phyloP scores from a whole-genome alignment of 2,329 filamentous ascomycete species.

The Microascus cirrosus region DNA sequence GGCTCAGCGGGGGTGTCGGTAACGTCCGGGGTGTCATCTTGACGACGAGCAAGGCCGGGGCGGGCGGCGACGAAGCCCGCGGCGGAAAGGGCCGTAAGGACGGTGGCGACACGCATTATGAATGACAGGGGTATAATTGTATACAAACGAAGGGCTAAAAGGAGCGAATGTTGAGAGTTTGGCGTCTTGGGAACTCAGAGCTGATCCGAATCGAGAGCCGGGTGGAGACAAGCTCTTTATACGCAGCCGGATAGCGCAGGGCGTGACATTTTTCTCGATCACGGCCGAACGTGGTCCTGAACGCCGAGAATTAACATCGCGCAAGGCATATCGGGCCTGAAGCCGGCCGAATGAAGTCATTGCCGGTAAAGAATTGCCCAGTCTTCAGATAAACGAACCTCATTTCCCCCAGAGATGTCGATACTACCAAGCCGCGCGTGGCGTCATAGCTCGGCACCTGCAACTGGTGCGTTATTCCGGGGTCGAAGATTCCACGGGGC shows the following conservation, averaged over 20 bases:
- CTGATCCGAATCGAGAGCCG: neutral
- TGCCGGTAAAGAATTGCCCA: neutral
- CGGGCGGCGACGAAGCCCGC: conserved; percentile 7
- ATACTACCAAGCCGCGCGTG: neutral
- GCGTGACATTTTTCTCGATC: neutral
- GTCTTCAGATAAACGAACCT: conserved; percentile 1
- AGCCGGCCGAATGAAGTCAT: neutral
- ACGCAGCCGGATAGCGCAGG: neutral
- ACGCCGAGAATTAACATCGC: neutral
- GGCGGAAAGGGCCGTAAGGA: conserved; percentile 8
- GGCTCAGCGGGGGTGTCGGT: neutral
- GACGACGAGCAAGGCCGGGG: conserved; percentile 3
- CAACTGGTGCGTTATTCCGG: neutral
- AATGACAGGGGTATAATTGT: neutral
- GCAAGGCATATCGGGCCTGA: neutral
- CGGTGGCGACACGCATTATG: conserved; percentile 9
- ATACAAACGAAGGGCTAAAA: neutral
- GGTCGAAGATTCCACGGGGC: neutral
- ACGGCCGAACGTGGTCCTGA: too few species aligned
- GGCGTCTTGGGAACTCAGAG: neutral
- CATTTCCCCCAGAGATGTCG: neutral
- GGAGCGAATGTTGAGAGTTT: neutral
- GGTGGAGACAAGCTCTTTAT: neutral
- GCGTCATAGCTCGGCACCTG: neutral
- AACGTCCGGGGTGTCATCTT: conserved; percentile 5